Evolutionary conservation across 2,329 filamentous ascomycete species (phyloP).

Genomic region (Colletotrichum musae): DNA sequence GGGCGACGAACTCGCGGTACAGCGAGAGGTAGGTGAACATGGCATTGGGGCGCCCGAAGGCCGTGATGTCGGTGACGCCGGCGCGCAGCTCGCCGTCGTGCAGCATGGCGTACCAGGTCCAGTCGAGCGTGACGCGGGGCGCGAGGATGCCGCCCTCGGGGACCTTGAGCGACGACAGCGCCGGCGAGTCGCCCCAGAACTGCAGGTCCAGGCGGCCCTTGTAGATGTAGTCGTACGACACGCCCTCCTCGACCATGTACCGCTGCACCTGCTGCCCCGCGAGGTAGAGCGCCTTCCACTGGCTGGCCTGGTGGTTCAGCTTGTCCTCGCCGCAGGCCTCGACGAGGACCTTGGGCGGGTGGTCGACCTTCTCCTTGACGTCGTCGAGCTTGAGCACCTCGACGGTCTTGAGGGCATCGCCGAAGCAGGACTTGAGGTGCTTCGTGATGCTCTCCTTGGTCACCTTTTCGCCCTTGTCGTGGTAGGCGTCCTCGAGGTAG

Average conservation of each 20-base stretch:
- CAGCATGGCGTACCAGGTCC: conserved; percentile 44
- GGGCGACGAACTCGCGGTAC: conserved; percentile 40
- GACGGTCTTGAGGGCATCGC: conserved; percentile 41
- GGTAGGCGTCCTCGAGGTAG: conserved; percentile 41
- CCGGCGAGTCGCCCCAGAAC: conserved; percentile 39
- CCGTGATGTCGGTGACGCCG: conserved; percentile 43
- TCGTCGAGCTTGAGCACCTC: conserved; percentile 32
- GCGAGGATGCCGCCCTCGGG: conserved; percentile 40
- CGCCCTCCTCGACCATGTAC: conserved; percentile 45
- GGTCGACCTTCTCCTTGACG: conserved; percentile 36
- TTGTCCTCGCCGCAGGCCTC: conserved; percentile 35
- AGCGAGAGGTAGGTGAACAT: conserved; percentile 43
- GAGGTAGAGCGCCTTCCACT: conserved; percentile 45
- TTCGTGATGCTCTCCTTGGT: conserved; percentile 37
- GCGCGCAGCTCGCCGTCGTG: conserved; percentile 42
- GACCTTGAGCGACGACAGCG: conserved; percentile 35
- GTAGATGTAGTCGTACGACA: conserved; percentile 40
- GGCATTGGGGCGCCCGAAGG: conserved; percentile 40
- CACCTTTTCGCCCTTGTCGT: conserved; percentile 33
- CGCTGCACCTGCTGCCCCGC: conserved; percentile 52
- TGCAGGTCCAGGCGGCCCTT: conserved; percentile 39
- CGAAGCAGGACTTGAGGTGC: conserved; percentile 41
- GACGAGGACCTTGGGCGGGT: conserved; percentile 33
- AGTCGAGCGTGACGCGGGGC: conserved; percentile 43
- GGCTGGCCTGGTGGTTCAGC: conserved; percentile 42